A percentile compares a stretch with the other conserved stretches of the same genome.
These are phyloP conservation scores for Boletus barrowsii DNA, from an alignment of 768 basidiomycete species.

Conservation along the genomic window DNA sequence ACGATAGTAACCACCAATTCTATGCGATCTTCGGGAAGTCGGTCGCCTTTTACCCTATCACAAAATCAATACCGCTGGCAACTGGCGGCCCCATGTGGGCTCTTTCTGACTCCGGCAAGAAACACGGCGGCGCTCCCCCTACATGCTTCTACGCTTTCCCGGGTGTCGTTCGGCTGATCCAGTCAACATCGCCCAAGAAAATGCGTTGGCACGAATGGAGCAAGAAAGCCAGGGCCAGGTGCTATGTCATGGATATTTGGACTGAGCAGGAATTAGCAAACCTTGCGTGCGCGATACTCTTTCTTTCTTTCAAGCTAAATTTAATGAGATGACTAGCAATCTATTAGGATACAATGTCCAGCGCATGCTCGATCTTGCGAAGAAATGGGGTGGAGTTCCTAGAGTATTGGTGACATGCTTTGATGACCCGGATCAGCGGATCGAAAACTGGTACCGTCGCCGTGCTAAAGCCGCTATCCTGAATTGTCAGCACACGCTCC, in stretches of 20 bases:
- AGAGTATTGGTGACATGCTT: not conserved
- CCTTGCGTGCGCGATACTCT: not conserved
- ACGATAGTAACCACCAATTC: no score
- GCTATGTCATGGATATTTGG: slow-evolving; percentile 5
- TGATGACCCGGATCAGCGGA: not conserved
- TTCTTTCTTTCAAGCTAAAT: not conserved
- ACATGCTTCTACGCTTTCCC: not conserved
- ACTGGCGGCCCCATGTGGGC: not conserved
- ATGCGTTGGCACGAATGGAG: not conserved
- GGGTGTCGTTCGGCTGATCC: not conserved
- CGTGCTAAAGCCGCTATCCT: accelerated
- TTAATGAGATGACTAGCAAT: not conserved
- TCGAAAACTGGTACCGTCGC: not conserved
- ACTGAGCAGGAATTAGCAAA: not conserved
- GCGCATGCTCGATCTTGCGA: not conserved
- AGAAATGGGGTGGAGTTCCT: not conserved
- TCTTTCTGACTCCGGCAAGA: not conserved
- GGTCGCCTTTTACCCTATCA: no score
- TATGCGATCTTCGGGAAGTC: no score
- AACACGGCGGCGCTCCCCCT: no score
- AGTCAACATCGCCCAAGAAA: not conserved
- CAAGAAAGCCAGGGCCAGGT: not conserved
- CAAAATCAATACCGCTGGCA: not conserved
- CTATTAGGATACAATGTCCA: not conserved
- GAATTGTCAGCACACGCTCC: not conserved